These are phyloP conservation scores for Fusarium sublunatum DNA, from an alignment of 2,329 filamentous ascomycete species.

Conservation along the genomic window DNA sequence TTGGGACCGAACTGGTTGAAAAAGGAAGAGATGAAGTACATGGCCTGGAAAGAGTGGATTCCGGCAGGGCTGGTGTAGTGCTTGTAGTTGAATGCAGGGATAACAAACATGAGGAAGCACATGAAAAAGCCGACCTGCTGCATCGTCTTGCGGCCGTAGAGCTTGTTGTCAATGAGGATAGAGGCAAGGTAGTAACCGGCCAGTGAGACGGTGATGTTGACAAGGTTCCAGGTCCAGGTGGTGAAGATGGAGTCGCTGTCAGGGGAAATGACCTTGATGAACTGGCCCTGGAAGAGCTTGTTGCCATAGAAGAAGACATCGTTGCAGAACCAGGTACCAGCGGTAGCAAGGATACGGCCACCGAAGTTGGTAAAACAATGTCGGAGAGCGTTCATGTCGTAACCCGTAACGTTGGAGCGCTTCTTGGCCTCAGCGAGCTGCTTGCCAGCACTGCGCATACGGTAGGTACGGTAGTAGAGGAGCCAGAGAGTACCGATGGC, in stretches of 20 bases:
- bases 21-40: constrained; percentile 98
- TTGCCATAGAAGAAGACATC: constrained; percentile 99
- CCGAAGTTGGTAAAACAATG: constrained; percentile 86
- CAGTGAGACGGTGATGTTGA: constrained; percentile 89
- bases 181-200: constrained; percentile 91
- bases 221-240: constrained; percentile 90
- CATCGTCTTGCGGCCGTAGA: constrained; percentile 97
- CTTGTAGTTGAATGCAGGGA: constrained; percentile 87
- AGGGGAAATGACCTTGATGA: constrained; percentile 84
- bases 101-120: constrained; percentile 92
- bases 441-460: constrained; percentile 90
- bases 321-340: constrained; percentile 93
- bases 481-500: constrained; percentile 93
- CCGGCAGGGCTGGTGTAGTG: constrained; percentile 80
- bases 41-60: constrained; percentile 92
- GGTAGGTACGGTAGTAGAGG: constrained; percentile 94
- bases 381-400: constrained; percentile 85
- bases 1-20: constrained; percentile 99
- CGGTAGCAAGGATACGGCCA: constrained; percentile 85
- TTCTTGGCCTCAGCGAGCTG: constrained; percentile 86
- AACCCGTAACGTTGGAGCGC: constrained; percentile 88
- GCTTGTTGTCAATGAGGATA: constrained; percentile 92
- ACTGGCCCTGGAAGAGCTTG: constrained; percentile 94
- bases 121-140: constrained; percentile 93
- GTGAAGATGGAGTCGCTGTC: constrained; percentile 79